Evolutionary conservation across 805 yeast species (phyloP).

Genomic region (Candida broadrunensis): DNA sequence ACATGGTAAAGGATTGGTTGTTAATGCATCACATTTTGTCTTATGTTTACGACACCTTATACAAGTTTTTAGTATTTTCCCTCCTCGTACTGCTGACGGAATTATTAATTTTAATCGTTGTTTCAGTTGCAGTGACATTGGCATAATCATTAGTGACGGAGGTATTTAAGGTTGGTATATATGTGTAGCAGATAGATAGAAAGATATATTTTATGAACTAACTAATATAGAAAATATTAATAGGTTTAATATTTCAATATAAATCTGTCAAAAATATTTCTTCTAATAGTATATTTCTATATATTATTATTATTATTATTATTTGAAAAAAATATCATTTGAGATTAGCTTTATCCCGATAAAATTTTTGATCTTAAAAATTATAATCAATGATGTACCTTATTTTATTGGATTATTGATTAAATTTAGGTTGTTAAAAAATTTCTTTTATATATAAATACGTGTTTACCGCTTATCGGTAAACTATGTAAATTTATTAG

Average conservation of each 20-base stretch:
- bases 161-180: no score
- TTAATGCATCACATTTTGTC: slow-evolving; percentile 59
- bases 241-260: no score
- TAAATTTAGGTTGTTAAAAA: not conserved
- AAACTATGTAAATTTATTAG: slow-evolving; percentile 3
- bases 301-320: no score
- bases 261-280: no score
- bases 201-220: no score
- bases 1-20: slow-evolving; percentile 54
- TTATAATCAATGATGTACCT: not conserved
- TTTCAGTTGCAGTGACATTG: slow-evolving; percentile 13
- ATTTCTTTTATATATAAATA: no score
- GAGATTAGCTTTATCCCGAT: no score
- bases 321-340: no score
- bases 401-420: not conserved
- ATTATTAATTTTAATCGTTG: slow-evolving; percentile 11
- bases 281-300: no score
- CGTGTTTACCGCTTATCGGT: slow-evolving; percentile 6
- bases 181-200: no score
- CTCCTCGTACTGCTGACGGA: slow-evolving; percentile 7
- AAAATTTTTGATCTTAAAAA: not conserved
- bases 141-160: not conserved
- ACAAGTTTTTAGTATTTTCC: slow-evolving; percentile 50
- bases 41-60: slow-evolving; percentile 64
- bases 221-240: no score